Evolutionary conservation across 345 rosid genomes (phyloP), one percentile per base, ranked within the genome.

Genomic region (Bruguiera gymnorhiza): DNA sequence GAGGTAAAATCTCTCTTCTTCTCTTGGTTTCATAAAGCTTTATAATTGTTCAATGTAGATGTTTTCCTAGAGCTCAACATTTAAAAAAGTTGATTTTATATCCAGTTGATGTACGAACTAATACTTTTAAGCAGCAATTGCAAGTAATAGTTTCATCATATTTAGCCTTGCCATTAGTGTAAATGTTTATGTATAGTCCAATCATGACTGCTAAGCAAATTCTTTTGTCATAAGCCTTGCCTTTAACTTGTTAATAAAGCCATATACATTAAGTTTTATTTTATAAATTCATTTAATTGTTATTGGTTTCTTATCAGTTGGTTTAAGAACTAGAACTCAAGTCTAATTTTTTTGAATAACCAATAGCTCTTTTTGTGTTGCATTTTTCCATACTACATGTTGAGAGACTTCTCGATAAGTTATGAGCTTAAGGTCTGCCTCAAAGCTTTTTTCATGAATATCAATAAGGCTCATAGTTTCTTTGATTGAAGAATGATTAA

Each of bases 41-140:
- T 31, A 2, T 7, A 8, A 9, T 0, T 19, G 0, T 6, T 3
- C 32, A 0, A 31, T 7, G 2, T n/a, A 19, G 10, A 32, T 18
- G 0, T 19, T 3, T 8, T 60, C 8, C 0, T 7, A 0, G 0
- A 18, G 24, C 6, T 31, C 0, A 31, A 0, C 2, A 32, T 32
- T 60, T 19, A 19, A 4, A n/a, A 32, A 32, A 1, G 26, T 0
- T 16, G 0, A 60, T 19, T 60, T 60, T 0, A 60, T 46, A 20
- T 32, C 6, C 15, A 60, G 6, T 2, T 19, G 18, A 4, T 60
- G 19, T 6, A 19, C 43, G 2, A 16, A 16, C 6, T 4, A 60
- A 0, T 11, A 0, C 30, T 30, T 19, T 3, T 20, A 0, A 2
- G 16, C 0, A 31, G 0, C 1, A 2, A 60, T 1, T 8, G 26